Conservation (phyloP, 2,329 filamentous ascomycete genomes). For the Mycocentrospora acerina region DNA sequence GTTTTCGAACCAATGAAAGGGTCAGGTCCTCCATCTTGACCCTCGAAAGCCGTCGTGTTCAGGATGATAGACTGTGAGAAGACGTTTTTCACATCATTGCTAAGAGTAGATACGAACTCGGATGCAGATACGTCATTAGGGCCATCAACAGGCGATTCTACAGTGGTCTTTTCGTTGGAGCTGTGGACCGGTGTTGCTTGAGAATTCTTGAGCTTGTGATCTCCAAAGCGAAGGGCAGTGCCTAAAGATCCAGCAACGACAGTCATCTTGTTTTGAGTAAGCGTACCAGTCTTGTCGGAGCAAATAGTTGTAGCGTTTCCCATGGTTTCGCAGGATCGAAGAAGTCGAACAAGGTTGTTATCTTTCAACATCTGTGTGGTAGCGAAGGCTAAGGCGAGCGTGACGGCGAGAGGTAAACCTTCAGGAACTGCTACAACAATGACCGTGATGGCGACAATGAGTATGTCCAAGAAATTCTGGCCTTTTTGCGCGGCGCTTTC, state of each 20-base stretch:
- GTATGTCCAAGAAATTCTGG: conserved; percentile 65
- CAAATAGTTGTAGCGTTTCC: conserved; percentile 74
- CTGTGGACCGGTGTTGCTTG: conserved; percentile 25
- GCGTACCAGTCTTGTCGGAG: conserved; percentile 59
- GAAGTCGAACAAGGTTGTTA: conserved; percentile 68
- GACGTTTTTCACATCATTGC: conserved; percentile 55
- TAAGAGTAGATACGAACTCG: conserved; percentile 58
- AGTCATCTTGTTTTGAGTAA: conserved; percentile 52
- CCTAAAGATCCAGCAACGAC: conserved; percentile 73
- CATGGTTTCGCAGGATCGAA: conserved; percentile 71
- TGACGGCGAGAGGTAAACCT: conserved; percentile 67
- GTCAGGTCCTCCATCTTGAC: conserved; percentile 43
- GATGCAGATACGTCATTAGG: conserved; percentile 53
- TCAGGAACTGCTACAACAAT: conserved; percentile 70
- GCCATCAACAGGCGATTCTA: conserved; percentile 39
- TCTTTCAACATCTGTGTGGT: conserved; percentile 69
- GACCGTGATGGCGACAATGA: conserved; percentile 66
- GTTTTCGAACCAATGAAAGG: conserved; percentile 76
- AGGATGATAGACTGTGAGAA: conserved; percentile 58
- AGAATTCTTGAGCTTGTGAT: conserved; percentile 38
- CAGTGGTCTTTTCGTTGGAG: conserved; percentile 34
- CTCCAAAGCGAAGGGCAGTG: conserved; percentile 57
- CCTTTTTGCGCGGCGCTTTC: conserved; percentile 70
- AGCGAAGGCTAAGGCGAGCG: conserved; percentile 66
- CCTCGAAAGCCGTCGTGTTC: conserved; percentile 47